phyloP scores from a whole-genome alignment of 768 basidiomycete species.

The Mycena epipterygia region DNA sequence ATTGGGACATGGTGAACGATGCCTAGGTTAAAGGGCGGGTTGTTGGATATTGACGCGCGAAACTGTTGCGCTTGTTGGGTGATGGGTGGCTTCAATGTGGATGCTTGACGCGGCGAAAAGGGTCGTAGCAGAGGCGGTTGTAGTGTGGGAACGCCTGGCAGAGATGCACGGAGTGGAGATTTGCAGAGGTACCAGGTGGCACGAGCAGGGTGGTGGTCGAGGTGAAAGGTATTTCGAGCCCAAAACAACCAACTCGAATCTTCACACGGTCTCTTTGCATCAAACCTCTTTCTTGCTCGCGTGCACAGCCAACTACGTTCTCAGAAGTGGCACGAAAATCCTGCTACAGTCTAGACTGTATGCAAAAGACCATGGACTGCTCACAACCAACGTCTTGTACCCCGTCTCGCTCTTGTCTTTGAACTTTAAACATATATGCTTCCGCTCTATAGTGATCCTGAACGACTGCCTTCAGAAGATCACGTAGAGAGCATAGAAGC shows the following conservation, averaged over 20 bases:
- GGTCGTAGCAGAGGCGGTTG: slow-evolving; percentile 8
- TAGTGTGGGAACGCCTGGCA: not conserved
- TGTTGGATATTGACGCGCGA: slow-evolving; percentile 24
- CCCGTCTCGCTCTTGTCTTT: not conserved
- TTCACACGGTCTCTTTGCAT: slow-evolving; percentile 12
- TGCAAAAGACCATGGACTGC: too few species aligned
- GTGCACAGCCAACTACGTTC: not conserved
- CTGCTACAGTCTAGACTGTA: too few species aligned
- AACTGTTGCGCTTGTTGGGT: slow-evolving; percentile 22
- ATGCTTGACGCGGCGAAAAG: slow-evolving; percentile 16
- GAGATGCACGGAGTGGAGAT: not conserved
- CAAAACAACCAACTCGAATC: not conserved
- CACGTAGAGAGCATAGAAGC: too few species aligned
- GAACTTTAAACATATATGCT: not conserved
- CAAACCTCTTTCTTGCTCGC: not conserved
- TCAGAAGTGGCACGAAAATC: too few species aligned
- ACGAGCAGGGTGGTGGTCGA: slow-evolving; percentile 17
- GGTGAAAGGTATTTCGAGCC: slow-evolving; percentile 19
- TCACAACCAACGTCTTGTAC: too few species aligned
- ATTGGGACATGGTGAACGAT: slow-evolving; percentile 22
- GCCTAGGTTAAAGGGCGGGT: slow-evolving; percentile 11
- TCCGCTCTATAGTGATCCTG: too few species aligned
- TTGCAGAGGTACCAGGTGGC: slow-evolving; percentile 4
- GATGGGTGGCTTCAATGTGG: slow-evolving; percentile 16
- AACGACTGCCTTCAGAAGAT: too few species aligned